These are phyloP conservation scores for Phaeosphaeriaceae sp. DNA, from an alignment of 2,329 filamentous ascomycete species.

Conservation along the genomic window DNA sequence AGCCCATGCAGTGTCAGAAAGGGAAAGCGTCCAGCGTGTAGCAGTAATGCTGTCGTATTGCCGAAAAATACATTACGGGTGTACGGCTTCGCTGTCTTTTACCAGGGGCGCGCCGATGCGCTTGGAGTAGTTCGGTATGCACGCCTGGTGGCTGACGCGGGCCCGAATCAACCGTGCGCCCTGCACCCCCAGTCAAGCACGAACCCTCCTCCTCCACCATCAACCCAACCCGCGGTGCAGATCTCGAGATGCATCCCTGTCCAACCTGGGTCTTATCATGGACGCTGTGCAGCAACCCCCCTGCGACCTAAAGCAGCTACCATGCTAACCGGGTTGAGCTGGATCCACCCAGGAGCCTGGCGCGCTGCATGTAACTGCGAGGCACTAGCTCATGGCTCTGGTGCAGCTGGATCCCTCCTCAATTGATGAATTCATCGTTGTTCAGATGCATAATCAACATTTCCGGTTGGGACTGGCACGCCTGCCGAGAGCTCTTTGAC, in stretches of 20 bases:
- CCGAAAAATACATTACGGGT: slow-evolving; percentile 34
- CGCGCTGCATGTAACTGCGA: slow-evolving; percentile 45
- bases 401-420: slow-evolving; percentile 37
- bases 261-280: slow-evolving; percentile 36
- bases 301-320: slow-evolving; percentile 32
- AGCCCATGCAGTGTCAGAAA: neutral
- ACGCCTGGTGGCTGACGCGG: slow-evolving; percentile 34
- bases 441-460: slow-evolving; percentile 42
- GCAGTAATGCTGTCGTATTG: slow-evolving; percentile 32
- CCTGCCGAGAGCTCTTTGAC: slow-evolving; percentile 29
- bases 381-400: slow-evolving; percentile 42
- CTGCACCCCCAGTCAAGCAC: slow-evolving; percentile 20
- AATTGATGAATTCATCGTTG: slow-evolving; percentile 47
- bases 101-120: slow-evolving; percentile 18
- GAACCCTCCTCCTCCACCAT: slow-evolving; percentile 24
- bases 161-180: slow-evolving; percentile 24
- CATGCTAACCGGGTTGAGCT: slow-evolving; percentile 30
- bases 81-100: slow-evolving; percentile 23
- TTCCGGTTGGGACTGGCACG: slow-evolving; percentile 39
- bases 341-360: slow-evolving; percentile 43
- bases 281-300: slow-evolving; percentile 35
- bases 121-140: slow-evolving; percentile 24
- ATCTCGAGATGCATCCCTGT: slow-evolving; percentile 32
- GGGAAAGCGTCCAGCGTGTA: slow-evolving; percentile 1
- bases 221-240: slow-evolving; percentile 27